Evolutionary conservation across 139 green algal species (phyloP), one percentile per base, ranked within the genome.

Genomic region (Coelastrella sp.): DNA sequence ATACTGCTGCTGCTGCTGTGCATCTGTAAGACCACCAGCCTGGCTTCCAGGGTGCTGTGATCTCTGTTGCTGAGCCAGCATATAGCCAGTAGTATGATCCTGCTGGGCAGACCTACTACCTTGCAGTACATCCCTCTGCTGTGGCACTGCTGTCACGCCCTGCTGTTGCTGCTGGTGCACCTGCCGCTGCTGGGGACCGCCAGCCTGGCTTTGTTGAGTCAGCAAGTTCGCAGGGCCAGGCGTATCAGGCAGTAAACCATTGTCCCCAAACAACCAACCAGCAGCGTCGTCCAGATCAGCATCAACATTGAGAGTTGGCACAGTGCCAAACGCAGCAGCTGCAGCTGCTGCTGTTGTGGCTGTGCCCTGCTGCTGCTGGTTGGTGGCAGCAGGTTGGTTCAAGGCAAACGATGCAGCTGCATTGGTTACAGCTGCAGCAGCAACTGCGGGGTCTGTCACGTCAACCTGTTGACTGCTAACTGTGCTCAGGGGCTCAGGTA

Each of bases 251-350:
- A 66, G 81, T 20, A 74, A n/a, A 5, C 79, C 79, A 7, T 23
- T 23, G 13, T 57, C 54, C 4, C 57, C 32, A 56, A 83, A 57
- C 79, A 66, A 76, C 4, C 61, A 54, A 64, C 60, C 81, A 59
- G 80, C 23, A 83, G 60, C 81, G 76, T 86, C 81, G 11, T 77
- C 60, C 60, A 86, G 8, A 11, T 86, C 81, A 8, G 14, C 19
- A 54, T 64, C 58, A 5, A 85, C 75, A 81, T n/a, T 32, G 8
- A 81, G 10, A 19, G 79, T 47, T 14, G 61, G 56, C 16, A 64
- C 19, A 56, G 11, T 64, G 0, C 54, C 56, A 73, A 20, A 20
- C 10, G 57, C 79, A 85, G 61, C 22, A 32, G 79, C 79, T 5
- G 79, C 79, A 20, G 79, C 79, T 6, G 79, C 79, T 7, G 79